phyloP scores from a whole-genome alignment of 2,329 filamentous ascomycete species.

The Aureobasidium sp. region DNA sequence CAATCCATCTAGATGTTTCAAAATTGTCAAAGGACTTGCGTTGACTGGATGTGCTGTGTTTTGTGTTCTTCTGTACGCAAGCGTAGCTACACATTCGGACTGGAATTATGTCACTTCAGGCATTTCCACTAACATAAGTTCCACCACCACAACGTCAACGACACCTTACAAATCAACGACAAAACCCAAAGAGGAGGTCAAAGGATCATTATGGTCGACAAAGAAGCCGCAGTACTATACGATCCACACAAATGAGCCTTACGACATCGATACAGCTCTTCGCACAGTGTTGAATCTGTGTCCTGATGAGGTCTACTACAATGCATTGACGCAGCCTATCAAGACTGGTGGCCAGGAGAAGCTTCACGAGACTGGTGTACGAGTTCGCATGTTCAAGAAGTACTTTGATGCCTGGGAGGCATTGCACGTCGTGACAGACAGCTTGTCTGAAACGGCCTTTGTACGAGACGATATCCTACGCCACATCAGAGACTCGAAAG shows the following conservation, averaged over 20 bases:
- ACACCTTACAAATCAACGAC: neutral
- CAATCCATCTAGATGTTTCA: neutral
- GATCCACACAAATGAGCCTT: conserved; percentile 11
- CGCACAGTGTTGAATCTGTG: conserved; percentile 24
- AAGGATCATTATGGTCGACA: neutral
- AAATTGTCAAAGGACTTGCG: neutral
- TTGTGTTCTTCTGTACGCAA: neutral
- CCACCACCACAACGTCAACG: neutral
- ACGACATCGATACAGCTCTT: conserved; percentile 9
- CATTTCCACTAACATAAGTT: neutral
- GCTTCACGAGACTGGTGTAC: conserved; percentile 35
- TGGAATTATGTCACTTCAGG: neutral
- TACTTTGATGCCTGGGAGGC: conserved; percentile 38
- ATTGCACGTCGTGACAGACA: conserved; percentile 26
- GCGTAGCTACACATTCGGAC: neutral
- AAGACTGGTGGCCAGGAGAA: conserved; percentile 33
- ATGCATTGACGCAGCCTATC: conserved; percentile 33
- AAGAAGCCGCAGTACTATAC: conserved; percentile 6
- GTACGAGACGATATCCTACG: conserved; percentile 37
- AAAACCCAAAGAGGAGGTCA: neutral
- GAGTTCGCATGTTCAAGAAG: conserved; percentile 35
- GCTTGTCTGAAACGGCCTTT: conserved; percentile 28
- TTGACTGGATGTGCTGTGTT: conserved; percentile 2
- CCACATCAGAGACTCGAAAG: conserved; percentile 27
- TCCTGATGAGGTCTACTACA: conserved; percentile 31